A percentile compares a stretch with the other conserved stretches of the same genome.
phyloP scores from a whole-genome alignment of 2,329 filamentous ascomycete species.

The Alternaria sp. region DNA sequence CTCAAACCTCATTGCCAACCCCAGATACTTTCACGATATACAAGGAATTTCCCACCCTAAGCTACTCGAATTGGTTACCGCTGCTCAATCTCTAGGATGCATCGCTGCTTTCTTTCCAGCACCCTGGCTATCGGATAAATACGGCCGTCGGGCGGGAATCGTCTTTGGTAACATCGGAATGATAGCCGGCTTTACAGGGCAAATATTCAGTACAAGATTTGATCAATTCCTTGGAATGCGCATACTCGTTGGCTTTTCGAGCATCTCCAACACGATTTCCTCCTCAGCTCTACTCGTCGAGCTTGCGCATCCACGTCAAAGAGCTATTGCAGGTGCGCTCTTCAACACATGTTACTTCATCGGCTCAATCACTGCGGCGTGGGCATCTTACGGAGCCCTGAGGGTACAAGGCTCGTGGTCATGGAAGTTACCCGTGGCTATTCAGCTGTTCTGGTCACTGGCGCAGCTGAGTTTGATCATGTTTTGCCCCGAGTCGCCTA shows the following conservation, averaged over 20 bases:
- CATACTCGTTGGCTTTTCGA: conserved; percentile 21
- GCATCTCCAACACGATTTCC: conserved; percentile 24
- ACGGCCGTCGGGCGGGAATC: conserved; percentile 24
- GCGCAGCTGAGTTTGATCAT: conserved; percentile 15
- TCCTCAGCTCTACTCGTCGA: conserved; percentile 25
- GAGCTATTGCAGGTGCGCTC: conserved; percentile 24
- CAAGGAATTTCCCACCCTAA: conserved; percentile 16
- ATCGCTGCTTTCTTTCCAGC: conserved; percentile 33
- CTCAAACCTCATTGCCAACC: conserved; percentile 28
- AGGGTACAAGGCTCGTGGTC: conserved; percentile 20
- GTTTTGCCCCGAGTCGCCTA: conserved; percentile 63
- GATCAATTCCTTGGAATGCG: conserved; percentile 20
- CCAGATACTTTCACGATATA: conserved; percentile 18
- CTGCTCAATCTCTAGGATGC: conserved; percentile 27
- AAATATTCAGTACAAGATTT: conserved; percentile 19
- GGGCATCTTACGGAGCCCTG: conserved; percentile 23
- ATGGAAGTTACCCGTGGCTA: conserved; percentile 22
- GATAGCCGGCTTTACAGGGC: conserved; percentile 18
- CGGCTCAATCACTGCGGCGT: conserved; percentile 21
- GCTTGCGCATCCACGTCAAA: conserved; percentile 27
- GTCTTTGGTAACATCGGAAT: conserved; percentile 24
- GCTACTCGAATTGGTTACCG: conserved; percentile 24
- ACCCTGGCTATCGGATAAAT: conserved; percentile 29
- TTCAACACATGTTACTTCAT: conserved; percentile 32
- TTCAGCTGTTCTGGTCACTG: conserved; percentile 19